Conservation (phyloP, 257 asterid species). For the Vinca minor region DNA sequence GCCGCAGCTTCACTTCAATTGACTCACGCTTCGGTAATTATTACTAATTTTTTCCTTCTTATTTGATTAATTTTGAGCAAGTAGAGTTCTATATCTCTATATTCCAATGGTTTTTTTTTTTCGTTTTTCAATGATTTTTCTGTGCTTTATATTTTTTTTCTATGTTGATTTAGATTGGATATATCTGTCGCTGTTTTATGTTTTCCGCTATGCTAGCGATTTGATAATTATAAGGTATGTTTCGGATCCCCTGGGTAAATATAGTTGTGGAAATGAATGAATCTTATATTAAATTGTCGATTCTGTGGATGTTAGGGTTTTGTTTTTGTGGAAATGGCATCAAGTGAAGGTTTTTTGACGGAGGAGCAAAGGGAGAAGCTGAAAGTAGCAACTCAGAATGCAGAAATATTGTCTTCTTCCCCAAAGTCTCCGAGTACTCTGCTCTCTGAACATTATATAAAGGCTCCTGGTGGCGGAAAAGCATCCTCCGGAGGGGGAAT, state of each 20-base stretch:
- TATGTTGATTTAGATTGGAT: neutral
- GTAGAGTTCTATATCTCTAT: neutral
- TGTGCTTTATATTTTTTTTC: neutral
- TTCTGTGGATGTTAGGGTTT: too few species aligned
- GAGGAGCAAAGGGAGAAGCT: slow-evolving; percentile 81
- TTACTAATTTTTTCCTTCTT: neutral
- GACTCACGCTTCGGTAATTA: slow-evolving; percentile 17
- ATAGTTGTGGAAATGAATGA: neutral
- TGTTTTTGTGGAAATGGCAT: slow-evolving; percentile 49
- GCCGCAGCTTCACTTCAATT: slow-evolving; percentile 8
- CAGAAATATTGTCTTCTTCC: slow-evolving; percentile 61
- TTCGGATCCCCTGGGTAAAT: neutral
- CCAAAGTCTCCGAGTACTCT: slow-evolving; percentile 50
- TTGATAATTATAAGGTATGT: neutral
- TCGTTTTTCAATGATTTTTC: neutral
- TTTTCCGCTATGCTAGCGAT: too few species aligned
- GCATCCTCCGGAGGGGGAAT: slow-evolving; percentile 56
- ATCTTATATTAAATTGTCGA: slow-evolving; percentile 6
- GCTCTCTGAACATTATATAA: slow-evolving; percentile 51
- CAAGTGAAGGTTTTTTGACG: slow-evolving; percentile 76
- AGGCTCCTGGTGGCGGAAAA: slow-evolving; percentile 66
- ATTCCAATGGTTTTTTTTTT: neutral
- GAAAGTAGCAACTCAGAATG: slow-evolving; percentile 65
- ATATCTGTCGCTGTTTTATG: neutral
- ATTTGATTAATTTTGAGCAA: neutral